Base-by-base conservation (phyloP, 1,284 basidiomycete genomes). In the Serendipita sp. region DNA sequence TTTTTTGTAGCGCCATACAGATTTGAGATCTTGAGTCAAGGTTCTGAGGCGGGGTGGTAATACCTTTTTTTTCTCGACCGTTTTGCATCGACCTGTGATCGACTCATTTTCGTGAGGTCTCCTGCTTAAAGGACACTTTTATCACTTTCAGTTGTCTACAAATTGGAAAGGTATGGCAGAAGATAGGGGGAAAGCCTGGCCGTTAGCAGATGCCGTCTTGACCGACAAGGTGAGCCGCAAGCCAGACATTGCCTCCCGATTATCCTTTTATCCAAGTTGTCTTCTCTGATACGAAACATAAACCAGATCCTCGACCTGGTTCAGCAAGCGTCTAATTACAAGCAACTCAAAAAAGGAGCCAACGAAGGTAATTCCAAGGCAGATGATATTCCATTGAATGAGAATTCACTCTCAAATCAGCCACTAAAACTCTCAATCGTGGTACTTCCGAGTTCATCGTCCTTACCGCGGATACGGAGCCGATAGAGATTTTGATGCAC, bases 401-500 rank as follows among this genome's bases (percentile, higher is more conserved):
- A 12, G 13, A 5, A 17, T 35, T 35, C 44, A 38, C 63, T 32
- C 5, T 49, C 61, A 64, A 60, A 69, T 64, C 73, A 85, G 89
- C 88, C 60, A 97, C 94, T 68, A 98, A 98, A 81, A 99, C 96
- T 29, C 82, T 99, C 67, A 99, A 99, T 77, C 91, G 96, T 72
- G 95, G 96, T 78, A 94, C 98, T 70, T 91, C 93, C 69, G 96
- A 99, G 77, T 92, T 99, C 77, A 95, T 99, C 76, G 85, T 99
- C 71, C 81, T 99, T 76, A 96, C 96, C 64, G 96, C 93, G 66
- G 93, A 96, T 71, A 95, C 95, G 55, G 94, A 99, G 75, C 95
- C 95, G 61, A 83, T 99, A 71, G 95, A 99, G 75, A 99, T 99
- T 73, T 79, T 99, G 60, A 84, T 99, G 67, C 96, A 99, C 76